Conservation (phyloP, 83 land plant species). For the Diphasiastrum complanatum region DNA sequence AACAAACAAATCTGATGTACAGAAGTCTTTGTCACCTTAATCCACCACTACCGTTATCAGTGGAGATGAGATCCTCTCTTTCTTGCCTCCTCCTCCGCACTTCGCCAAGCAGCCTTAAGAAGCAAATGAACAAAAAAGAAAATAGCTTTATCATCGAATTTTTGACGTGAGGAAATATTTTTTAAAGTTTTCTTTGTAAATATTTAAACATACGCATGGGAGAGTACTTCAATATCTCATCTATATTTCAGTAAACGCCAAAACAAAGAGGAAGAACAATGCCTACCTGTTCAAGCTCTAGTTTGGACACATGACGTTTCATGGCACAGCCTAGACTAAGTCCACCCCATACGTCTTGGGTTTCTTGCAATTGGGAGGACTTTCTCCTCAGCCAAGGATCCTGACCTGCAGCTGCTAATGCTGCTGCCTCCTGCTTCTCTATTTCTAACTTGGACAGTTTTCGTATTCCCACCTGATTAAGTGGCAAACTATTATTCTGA, state of each 20-base stretch:
- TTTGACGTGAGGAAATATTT: not conserved
- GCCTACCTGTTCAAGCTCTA: constrained; percentile 28
- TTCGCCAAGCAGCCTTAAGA: constrained; percentile 19
- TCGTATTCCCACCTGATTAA: not conserved
- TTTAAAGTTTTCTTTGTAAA: not conserved
- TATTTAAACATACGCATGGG: not conserved
- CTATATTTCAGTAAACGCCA: not conserved
- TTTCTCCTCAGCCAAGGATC: constrained; percentile 9
- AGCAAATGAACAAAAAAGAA: not conserved
- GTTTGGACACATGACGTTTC: constrained; percentile 30
- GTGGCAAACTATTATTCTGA: not conserved
- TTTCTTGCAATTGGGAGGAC: constrained; percentile 5
- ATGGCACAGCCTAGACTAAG: constrained; percentile 22
- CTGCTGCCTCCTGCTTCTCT: constrained; percentile 9
- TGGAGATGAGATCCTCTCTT: no score
- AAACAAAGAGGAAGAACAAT: no score
- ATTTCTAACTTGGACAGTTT: not conserved
- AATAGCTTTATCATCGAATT: not conserved
- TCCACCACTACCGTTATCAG: no score
- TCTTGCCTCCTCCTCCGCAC: constrained; percentile 17
- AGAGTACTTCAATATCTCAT: not conserved
- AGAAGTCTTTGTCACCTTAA: no score
- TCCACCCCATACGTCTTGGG: constrained; percentile 24
- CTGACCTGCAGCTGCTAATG: not conserved
- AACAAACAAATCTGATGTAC: no score